Base-by-base conservation (phyloP, 495 filamentous ascomycete species). In the Pyrenopolyporus hunteri region DNA sequence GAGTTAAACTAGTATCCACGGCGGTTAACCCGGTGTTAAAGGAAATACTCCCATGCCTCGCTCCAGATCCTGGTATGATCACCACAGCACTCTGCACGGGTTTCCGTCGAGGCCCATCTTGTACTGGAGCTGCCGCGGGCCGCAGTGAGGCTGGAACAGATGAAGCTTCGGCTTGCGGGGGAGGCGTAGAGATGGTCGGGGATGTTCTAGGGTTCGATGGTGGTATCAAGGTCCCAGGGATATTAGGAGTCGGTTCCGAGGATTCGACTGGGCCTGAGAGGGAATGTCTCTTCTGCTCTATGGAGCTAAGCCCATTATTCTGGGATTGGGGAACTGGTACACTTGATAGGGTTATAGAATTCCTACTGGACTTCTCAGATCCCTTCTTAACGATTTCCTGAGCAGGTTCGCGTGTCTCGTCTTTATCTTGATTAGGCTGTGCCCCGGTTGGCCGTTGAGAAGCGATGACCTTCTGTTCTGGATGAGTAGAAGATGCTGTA, bases 371-470 rank as follows among this genome's bases (percentile, higher is more conserved):
- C 23, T 47, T 53, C 11, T 57, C 56, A 13, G 7, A n/a, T 26
- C 43, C 60, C 17, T 66, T 59, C 2, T 42, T 42, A 11, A 14
- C 19, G 19, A 50, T 31, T 4, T 42, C 53, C 5, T 55, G 58
- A 1, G 64, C 31, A 5, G 75, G 70, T 17, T 71, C 74, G 50
- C 71, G 76, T 8, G 75, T 71, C 39, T 72, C 66, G 32, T 72
- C 73, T 39, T 63, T 64, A 40, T 56, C 66, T 31, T 67, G 62
- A 3, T 59, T 35, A 33, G 37, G 19, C 9, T 43, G 44, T n/a
- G n/a, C 17, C 19, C 47, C 61, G 1, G 23, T 16, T 14, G 57
- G 52, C 7, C 58, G 53, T 53, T 63, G 52, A 50, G 67, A 50
- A 44, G 59, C 37, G 47, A 58, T 37, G 29, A 59, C 47, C 51